phyloP scores from a whole-genome alignment of 768 basidiomycete genomes.

The Mrakia gelida region DNA sequence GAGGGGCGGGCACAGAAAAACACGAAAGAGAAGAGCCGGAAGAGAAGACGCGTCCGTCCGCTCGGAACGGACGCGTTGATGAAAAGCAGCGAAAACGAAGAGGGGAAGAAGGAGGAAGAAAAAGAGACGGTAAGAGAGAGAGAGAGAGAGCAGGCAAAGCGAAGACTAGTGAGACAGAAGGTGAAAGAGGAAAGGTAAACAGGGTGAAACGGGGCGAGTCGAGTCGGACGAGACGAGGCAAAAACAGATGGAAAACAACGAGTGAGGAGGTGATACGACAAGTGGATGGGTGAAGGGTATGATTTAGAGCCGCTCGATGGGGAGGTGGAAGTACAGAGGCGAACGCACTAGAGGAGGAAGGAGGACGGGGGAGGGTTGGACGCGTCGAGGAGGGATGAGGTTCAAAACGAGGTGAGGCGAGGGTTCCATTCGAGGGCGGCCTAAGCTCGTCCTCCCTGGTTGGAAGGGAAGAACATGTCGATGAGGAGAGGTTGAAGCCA shows the following conservation, averaged over 20 bases:
- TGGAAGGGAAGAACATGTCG: neutral
- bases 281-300: neutral
- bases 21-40: no score
- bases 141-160: neutral
- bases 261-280: neutral
- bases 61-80: no score
- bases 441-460: neutral
- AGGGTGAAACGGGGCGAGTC: neutral
- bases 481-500: slow-evolving; percentile 22
- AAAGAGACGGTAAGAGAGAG: neutral
- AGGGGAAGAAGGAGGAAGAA: neutral
- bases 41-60: no score
- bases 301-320: neutral
- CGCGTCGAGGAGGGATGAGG: neutral
- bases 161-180: neutral
- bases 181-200: neutral
- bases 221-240: neutral
- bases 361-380: neutral
- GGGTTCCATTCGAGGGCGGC: neutral
- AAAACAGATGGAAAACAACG: neutral
- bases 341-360: no score
- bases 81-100: no score
- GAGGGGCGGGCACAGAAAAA: no score
- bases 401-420: neutral
- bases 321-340: neutral